phyloP scores from a whole-genome alignment of 352 stramenopile species.

The Thalassiosira ordinaria region DNA sequence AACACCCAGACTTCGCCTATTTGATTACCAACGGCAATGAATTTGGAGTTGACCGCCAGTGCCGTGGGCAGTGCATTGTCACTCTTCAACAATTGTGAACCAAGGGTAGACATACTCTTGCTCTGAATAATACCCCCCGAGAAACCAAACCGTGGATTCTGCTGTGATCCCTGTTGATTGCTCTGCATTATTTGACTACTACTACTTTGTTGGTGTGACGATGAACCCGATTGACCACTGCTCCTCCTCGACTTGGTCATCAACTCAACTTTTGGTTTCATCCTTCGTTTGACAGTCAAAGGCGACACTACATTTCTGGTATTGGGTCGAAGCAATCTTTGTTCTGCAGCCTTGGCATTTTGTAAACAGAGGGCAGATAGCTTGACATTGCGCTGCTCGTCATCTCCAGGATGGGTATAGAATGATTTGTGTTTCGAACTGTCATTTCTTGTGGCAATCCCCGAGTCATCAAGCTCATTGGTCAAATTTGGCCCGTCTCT shows the following conservation, averaged over 20 bases:
- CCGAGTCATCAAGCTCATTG: too few relatives aligned
- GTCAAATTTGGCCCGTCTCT: too few relatives aligned
- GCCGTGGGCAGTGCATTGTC: conserved; percentile 86
- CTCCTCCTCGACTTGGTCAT: conserved; percentile 42
- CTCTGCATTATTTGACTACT: too few relatives aligned
- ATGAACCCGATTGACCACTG: not conserved
- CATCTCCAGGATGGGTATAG: too few relatives aligned
- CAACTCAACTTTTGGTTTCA: conserved; percentile 77
- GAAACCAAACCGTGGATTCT: conserved; percentile 63
- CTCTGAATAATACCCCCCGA: conserved; percentile 70
- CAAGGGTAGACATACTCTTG: conserved; percentile 57
- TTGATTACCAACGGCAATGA: conserved; percentile 96
- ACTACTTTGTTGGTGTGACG: too few relatives aligned
- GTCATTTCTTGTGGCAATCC: too few relatives aligned
- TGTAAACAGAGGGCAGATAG: conserved; percentile 47
- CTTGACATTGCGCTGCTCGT: too few relatives aligned
- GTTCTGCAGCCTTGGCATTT: conserved; percentile 9
- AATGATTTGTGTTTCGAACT: too few relatives aligned
- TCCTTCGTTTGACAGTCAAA: conserved; percentile 75
- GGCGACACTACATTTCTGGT: conserved; percentile 75
- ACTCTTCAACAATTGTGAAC: conserved; percentile 29
- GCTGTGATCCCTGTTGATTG: too few relatives aligned
- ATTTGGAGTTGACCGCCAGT: conserved; percentile 94
- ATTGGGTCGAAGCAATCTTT: conserved; percentile 43
- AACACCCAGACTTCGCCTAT: conserved; percentile 94